Evolutionary conservation across 768 basidiomycete species (phyloP), one percentile per base, ranked within the genome.

Genomic region (Rhizopogon vinicolor): DNA sequence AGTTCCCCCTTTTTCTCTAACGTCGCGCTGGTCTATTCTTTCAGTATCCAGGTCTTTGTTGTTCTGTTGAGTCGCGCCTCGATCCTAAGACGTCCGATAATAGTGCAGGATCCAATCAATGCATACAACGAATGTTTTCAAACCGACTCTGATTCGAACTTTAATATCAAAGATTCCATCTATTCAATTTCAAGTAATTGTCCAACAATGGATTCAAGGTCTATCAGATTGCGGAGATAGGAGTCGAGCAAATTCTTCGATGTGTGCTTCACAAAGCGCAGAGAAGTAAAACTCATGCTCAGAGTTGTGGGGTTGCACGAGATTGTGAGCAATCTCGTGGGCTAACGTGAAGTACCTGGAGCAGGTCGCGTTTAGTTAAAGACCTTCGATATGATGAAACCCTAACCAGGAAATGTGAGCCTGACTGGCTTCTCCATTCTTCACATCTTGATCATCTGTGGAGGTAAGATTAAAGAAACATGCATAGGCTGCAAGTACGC

Each of bases 201-300:
- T 48, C 18, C 18, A 14, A 33, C 31, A 4, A 48, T 19, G 14
- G 14, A 35, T 49, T 49, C 12, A 49, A 16, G 14, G 22, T 33
- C 18, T 35, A n/a, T 5, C 18, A 31, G 31, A 35, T 48, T 37
- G 5, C 48, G 16, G 19, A 49, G 48, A 49, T 25, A 78, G 41
- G 49, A 76, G 67, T 35, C 55, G 65, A 25, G 69, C 72, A 19
- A 86, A 69, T 18, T 69, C 63, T 50, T 75, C 59, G 28, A 86
- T 65, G 63, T 80, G 78, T 35, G 77, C 80, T 71, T 97, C 91
- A 59, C 89, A 91, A 18, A 98, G 89, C 6, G 90, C 85, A 29
- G 92, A 92, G 63, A 96, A 94, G 69, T 92, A 97, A 69, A 97
- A 98, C 59, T 93, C 92, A 60, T 96, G 94, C 65, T 94, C 87